phyloP scores from a whole-genome alignment of 2,329 filamentous ascomycete genomes.

The Blumeriella jaapii region DNA sequence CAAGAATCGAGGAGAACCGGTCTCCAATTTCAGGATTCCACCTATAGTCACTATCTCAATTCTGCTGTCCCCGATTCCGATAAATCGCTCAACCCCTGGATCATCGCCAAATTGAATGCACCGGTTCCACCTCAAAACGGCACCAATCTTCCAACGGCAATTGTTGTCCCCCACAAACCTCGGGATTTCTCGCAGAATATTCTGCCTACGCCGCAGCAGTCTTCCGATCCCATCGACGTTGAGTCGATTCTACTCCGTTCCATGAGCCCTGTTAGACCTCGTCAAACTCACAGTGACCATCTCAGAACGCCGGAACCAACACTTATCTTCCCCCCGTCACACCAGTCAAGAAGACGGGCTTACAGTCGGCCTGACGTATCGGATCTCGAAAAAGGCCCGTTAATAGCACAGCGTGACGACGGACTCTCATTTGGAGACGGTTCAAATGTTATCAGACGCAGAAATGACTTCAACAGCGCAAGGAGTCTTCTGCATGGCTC shows the following conservation, averaged over 20 bases:
- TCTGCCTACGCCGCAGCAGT: conserved; percentile 11
- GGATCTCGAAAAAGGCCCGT: neutral
- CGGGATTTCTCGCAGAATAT: neutral
- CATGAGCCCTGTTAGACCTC: neutral
- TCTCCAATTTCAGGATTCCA: conserved; percentile 1
- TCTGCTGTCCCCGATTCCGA: neutral
- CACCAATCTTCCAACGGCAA: neutral
- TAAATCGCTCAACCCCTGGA: conserved; percentile 29
- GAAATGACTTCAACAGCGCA: conserved; percentile 21
- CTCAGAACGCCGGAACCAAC: conserved; percentile 1
- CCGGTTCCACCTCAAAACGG: conserved; percentile 7
- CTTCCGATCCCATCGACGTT: conserved; percentile 8
- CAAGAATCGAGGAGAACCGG: conserved; percentile 25
- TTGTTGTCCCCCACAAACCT: neutral
- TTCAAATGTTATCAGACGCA: conserved; percentile 1
- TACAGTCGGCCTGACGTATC: neutral
- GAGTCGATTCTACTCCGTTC: conserved; percentile 1
- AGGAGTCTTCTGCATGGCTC: conserved; percentile 11
- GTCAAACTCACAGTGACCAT: conserved; percentile 4
- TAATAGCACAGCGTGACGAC: conserved; percentile 3
- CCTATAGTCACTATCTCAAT: neutral
- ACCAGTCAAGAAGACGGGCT: neutral
- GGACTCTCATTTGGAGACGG: conserved; percentile 8
- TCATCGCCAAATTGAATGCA: conserved; percentile 30
- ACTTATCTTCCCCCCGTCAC: neutral